Conservation (phyloP, 768 basidiomycete genomes). For the Mycena filopes region DNA sequence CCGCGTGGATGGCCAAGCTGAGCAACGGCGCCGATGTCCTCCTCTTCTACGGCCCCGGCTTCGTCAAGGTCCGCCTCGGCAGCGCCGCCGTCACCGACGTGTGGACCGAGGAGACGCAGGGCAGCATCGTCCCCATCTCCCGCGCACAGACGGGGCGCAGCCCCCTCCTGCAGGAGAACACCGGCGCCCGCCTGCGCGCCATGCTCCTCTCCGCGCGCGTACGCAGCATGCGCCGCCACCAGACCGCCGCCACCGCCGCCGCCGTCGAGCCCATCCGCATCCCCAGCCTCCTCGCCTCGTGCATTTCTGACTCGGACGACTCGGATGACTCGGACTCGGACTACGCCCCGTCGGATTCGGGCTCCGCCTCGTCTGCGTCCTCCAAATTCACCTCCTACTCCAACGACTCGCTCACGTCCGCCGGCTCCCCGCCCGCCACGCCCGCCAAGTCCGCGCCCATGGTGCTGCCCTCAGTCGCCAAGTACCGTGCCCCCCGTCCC, state of each 20-base stretch:
- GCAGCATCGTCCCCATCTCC: conserved; percentile 24
- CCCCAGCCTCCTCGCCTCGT: conserved; percentile 4
- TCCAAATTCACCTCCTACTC: conserved; percentile 14
- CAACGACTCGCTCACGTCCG: conserved; percentile 20
- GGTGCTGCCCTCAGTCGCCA: conserved; percentile 8
- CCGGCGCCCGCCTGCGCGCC: conserved; percentile 23
- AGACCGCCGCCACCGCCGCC: neutral
- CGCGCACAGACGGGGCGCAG: conserved; percentile 1
- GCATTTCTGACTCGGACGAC: conserved; percentile 8
- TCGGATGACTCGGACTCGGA: conserved; percentile 12
- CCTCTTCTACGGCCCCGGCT: conserved; percentile 26
- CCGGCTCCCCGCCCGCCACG: conserved; percentile 20
- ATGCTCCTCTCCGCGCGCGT: conserved; percentile 26
- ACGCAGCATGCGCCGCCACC: conserved; percentile 16
- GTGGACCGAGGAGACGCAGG: conserved; percentile 16
- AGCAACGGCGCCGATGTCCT: conserved; percentile 12
- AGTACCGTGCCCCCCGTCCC: conserved; percentile 11
- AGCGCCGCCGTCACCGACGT: conserved; percentile 9
- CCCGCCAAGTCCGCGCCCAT: conserved; percentile 3
- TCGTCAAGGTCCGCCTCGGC: conserved; percentile 23
- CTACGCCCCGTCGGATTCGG: conserved; percentile 22
- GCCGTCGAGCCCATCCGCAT: conserved; percentile 10
- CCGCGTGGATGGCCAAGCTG: conserved; percentile 22
- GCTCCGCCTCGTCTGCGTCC: conserved; percentile 21
- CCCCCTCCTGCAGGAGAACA: conserved; percentile 23